Base-by-base conservation (phyloP, 2,329 filamentous ascomycete species). In the Stemphylium vesicarium region DNA sequence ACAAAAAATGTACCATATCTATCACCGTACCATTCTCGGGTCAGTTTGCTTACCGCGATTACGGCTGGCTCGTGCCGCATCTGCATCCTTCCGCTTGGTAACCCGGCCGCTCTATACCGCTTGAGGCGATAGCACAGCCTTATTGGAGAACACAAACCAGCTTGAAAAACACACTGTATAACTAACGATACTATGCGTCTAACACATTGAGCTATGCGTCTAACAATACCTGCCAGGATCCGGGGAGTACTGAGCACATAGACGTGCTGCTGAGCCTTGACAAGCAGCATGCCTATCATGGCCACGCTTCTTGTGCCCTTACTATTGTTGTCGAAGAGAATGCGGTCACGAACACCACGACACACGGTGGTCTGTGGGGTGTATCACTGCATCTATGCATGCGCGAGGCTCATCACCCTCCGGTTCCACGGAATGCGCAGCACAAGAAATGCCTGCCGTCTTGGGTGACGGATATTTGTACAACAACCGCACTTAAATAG, bases 381-480 rank as follows among this genome's bases (percentile, higher is more conserved):
- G 53, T 47, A 11, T 16, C 53, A 56, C 42, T 43, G 42, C 53
- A 18, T 51, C 5, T 33, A 24, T 38, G 42, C 42, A 56, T 15
- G 39, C 37, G 37, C 37, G 15, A 43, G 8, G 32, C 38, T 46
- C 33, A 26, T 36, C 20, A 16, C 36, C 32, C 32, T n/a, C 37
- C 18, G 22, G 37, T 32, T 11, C 16, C 32, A 39, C 36, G 13
- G 4, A 43, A 8, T 43, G 12, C 22, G 42, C 24, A 33, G 26
- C 18, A 26, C 8, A 26, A 26, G 24, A 26, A 26, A 26, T 2
- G 24, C 24, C 8, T 9, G 24, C 4, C 24, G 8, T 8, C 24
- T 26, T 26, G 24, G 8, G 20, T 22, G 24, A 26, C 5, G 24
- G 8, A 26, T 7, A 2, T 26, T 9, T 7, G 8, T 26, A 38